Conservation (phyloP, 768 basidiomycete species). For the Tremella yokohamensis region DNA sequence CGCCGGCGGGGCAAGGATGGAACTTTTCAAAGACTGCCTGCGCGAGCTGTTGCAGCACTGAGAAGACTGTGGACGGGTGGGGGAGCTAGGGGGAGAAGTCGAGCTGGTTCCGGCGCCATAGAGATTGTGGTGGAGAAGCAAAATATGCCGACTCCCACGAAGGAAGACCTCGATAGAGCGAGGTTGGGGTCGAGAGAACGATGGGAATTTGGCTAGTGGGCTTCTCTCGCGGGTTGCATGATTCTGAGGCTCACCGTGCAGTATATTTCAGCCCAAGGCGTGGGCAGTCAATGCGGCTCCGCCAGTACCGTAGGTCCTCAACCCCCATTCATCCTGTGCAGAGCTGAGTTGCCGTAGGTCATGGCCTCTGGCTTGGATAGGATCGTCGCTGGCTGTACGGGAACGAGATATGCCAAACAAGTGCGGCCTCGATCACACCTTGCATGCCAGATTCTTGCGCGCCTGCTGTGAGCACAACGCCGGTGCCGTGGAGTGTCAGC, state of each 20-base stretch:
- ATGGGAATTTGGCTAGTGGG: conserved; percentile 50
- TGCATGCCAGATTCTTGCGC: conserved; percentile 46
- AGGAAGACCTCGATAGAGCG: conserved; percentile 6
- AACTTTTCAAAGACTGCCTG: conserved; percentile 26
- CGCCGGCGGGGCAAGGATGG: conserved; percentile 41
- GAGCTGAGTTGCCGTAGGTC: conserved; percentile 13
- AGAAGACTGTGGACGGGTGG: conserved; percentile 21
- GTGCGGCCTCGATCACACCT: conserved; percentile 47
- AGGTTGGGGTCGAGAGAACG: conserved; percentile 41
- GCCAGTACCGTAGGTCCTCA: conserved; percentile 28
- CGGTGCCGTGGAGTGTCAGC: not conserved
- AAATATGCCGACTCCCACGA: conserved; percentile 7
- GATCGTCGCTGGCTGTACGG: conserved; percentile 32
- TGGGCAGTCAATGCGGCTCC: conserved; percentile 37
- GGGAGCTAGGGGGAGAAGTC: conserved; percentile 6
- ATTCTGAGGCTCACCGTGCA: conserved; percentile 8
- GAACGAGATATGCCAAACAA: conserved; percentile 47
- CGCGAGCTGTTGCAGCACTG: conserved; percentile 19
- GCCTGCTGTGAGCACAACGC: conserved; percentile 30
- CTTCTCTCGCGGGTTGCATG: too few species aligned
- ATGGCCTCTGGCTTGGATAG: conserved; percentile 47
- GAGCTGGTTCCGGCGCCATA: conserved; percentile 13
- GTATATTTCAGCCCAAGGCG: conserved; percentile 43
- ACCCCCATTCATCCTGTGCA: not conserved
- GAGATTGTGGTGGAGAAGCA: conserved; percentile 1